Evolutionary conservation across 768 basidiomycete species (phyloP).

Genomic region (Mycena maculata): DNA sequence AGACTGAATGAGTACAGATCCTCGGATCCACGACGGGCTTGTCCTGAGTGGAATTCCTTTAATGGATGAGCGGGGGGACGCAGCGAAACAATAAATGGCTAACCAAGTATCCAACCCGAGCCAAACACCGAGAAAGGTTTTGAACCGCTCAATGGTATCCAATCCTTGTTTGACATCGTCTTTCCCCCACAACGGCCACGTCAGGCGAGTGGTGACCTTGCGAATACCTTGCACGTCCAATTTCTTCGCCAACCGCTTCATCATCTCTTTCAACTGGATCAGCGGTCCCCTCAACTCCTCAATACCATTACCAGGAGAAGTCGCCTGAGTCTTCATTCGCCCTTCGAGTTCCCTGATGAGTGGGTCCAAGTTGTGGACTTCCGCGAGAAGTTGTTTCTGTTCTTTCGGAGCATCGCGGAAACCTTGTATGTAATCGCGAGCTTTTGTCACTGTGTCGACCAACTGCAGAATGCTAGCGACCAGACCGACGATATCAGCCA

Average conservation of each 20-base stretch:
- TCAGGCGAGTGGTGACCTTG: not conserved
- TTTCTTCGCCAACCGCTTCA: not conserved
- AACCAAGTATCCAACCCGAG: not conserved
- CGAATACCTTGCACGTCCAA: not conserved
- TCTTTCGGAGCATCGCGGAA: not conserved
- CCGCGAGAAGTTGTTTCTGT: not conserved
- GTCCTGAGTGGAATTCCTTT: not conserved
- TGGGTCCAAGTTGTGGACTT: not conserved
- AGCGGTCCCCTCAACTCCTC: not conserved
- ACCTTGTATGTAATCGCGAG: not conserved
- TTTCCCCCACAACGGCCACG: constrained; percentile 4
- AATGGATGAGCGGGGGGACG: not conserved
- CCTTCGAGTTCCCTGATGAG: not conserved
- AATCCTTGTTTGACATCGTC: not conserved
- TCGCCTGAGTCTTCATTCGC: not conserved
- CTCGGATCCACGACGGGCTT: not conserved
- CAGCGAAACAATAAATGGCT: not conserved
- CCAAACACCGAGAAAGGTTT: not conserved
- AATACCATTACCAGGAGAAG: not conserved
- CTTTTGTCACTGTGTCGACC: not conserved
- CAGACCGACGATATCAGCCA: constrained; percentile 4
- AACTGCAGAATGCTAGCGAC: not conserved
- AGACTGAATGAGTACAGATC: no score
- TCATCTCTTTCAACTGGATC: not conserved
- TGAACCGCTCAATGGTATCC: not conserved